Base-by-base conservation (phyloP, 2,329 filamentous ascomycete species). In the Paecilomyces formosus region DNA sequence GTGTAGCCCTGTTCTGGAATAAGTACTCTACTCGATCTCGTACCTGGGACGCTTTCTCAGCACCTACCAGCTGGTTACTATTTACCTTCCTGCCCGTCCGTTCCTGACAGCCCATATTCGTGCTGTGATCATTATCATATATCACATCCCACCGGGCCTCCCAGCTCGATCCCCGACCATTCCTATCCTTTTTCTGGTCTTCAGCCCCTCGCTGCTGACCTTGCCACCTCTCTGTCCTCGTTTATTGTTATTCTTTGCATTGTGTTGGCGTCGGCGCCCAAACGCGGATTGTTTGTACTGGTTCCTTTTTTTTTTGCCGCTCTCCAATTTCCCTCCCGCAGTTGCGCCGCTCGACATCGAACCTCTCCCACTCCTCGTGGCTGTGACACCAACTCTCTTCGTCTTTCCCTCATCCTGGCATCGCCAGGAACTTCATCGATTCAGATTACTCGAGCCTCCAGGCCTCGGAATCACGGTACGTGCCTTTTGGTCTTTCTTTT, bases 1-100 rank as follows among this genome's bases (percentile, higher is more conserved):
- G 39, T 57, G 57, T 28, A 59, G 33, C 54, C 58, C 52, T 60
- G 53, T 54, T 31, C 55, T 52, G 52, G 54, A 56, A 56, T 54
- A 56, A 57, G 55, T 28, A 52, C 22, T 45, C 39, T 52, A 15
- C 50, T 52, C 50, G 21, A 52, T 52, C 50, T 24, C 26, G 50
- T 52, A 26, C 50, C 39, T 45, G 39, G 39, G 39, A 45, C 39
- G 35, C 39, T 45, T 45, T 45, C 13, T 52, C 50, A 24, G 26
- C 50, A 28, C 26, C 50, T 52, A 24, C 50, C 50, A 52, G 50
- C 45, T 50, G 11, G 30, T 31, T 31, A 31, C 18, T 21, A 45
- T 45, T 45, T 45, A 21, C 39, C 39, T 45, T 18, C 39, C n/a
- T 45, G 39, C 39, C 39, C 39, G 39, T 45, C 39, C 18, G 39